Evolutionary conservation across 2,329 filamentous ascomycete species (phyloP), one percentile per base, ranked within the genome.

Genomic region (Xylariaceae sp.): DNA sequence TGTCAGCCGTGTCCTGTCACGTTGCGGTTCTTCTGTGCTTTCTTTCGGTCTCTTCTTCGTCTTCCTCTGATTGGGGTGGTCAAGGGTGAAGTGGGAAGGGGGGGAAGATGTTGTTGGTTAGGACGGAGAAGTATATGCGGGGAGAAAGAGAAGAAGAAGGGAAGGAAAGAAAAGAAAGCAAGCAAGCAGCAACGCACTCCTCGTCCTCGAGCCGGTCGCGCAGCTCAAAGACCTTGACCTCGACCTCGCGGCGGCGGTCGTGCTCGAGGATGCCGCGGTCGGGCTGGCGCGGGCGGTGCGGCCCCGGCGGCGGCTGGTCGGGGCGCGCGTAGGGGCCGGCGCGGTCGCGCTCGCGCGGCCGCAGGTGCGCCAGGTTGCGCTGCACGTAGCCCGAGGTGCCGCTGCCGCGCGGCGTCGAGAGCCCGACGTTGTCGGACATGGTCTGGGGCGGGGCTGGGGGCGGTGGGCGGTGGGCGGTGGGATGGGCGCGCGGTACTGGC

Each of bases 371-470:
- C 22, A 88, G 77, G 66, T 96, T 98, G 60, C 88, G 86, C 64
- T 96, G 90, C 36, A 98, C 90, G 59, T 96, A 96, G 56, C 92
- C 92, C 1, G 90, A 96, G 37, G 92, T 98, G 30, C 92, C 92
- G 56, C 85, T 94, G 47, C 92, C 92, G 53, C 92, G 82, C 3
- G 92, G 92, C 4, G 92, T 98, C 37, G 83, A 80, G 51, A 98
- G 86, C 37, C 92, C 93, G 54, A 98, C 92, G 66, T 98, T 98
- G 46, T 92, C 88, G 40, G 89, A 92, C 92, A 96, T 96, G 49
- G 21, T 53, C n/a, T n/a, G n/a, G n/a, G n/a, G n/a, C n/a, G n/a
- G n/a, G n/a, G 34, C 10, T 12, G 5, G 19, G 13, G 15, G 19
- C 14, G 28, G 27, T 29, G 13, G 27, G 5, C 13, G 11, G n/a